phyloP scores from a whole-genome alignment of 2,329 filamentous ascomycete species.

The Nothophoma quercina region DNA sequence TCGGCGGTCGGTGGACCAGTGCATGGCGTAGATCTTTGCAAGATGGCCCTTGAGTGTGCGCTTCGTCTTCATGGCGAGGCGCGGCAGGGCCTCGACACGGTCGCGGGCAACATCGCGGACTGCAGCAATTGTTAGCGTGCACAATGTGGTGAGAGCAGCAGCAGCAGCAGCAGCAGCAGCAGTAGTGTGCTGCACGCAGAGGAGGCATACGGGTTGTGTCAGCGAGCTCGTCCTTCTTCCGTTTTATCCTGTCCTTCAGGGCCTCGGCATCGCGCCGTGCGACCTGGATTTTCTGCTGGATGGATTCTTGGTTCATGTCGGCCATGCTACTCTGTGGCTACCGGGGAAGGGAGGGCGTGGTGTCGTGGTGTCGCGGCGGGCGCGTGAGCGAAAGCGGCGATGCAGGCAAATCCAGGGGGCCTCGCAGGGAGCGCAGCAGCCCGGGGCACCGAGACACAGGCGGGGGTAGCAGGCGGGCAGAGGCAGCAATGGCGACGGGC shows the following conservation, averaged over 20 bases:
- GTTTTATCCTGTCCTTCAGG: constrained; percentile 98
- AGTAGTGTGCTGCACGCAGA: constrained; percentile 6
- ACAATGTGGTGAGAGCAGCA: background rate
- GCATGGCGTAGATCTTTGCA: constrained; percentile 99
- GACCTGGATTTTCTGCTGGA: constrained; percentile 79
- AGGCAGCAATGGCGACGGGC: constrained; percentile 25
- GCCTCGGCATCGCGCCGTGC: constrained; percentile 97
- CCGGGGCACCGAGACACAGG: constrained; percentile 28
- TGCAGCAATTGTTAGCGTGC: constrained; percentile 54
- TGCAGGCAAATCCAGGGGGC: constrained; percentile 45
- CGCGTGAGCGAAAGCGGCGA: constrained; percentile 27
- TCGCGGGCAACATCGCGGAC: constrained; percentile 92
- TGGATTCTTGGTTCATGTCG: constrained; percentile 60
- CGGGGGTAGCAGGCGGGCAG: constrained; percentile 14
- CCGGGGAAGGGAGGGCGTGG: constrained; percentile 15
- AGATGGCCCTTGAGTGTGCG: constrained; percentile 96
- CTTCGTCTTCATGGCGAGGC: constrained; percentile 97
- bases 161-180: too few species aligned
- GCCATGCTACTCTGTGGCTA: constrained; percentile 47
- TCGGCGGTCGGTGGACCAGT: constrained; percentile 98
- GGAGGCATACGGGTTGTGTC: constrained; percentile 88
- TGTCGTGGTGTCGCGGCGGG: constrained; percentile 21
- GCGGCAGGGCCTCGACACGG: constrained; percentile 89
- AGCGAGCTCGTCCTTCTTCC: constrained; percentile 99
- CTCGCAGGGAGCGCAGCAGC: constrained; percentile 40